These are phyloP conservation scores for Suaeda aralocaspica DNA, from an alignment of 148 eudicot species.

Conservation along the genomic window DNA sequence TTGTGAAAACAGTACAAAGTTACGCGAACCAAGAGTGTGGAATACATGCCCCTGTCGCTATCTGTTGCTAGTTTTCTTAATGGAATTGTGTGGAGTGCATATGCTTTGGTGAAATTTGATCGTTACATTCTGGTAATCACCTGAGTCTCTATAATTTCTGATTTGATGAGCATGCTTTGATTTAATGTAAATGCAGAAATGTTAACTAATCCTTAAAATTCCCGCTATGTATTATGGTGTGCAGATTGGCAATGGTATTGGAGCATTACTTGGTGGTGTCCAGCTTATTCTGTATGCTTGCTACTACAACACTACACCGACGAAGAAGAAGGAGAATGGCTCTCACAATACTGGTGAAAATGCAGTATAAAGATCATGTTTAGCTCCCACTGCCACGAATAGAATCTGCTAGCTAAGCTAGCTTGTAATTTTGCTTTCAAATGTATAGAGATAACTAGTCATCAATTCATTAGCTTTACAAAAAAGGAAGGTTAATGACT, in stretches of 20 bases:
- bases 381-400: no score
- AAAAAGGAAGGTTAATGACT: no score
- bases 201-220: no score
- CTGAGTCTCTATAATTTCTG: not conserved
- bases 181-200: no score
- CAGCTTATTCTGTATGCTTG: slow-evolving; percentile 50
- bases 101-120: slow-evolving; percentile 51
- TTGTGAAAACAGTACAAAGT: slow-evolving; percentile 36
- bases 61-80: slow-evolving; percentile 53
- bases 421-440: no score
- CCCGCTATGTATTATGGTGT: not conserved
- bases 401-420: no score
- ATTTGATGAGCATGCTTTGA: not conserved
- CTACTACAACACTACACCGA: slow-evolving; percentile 36
- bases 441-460: no score
- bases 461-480: no score
- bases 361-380: slow-evolving; percentile 3
- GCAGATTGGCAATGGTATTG: slow-evolving; percentile 51
- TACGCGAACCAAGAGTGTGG: slow-evolving; percentile 61
- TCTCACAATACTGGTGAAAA: not conserved
- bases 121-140: slow-evolving; percentile 36
- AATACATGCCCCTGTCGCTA: slow-evolving; percentile 60
- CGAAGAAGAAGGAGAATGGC: slow-evolving; percentile 31
- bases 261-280: slow-evolving; percentile 36
- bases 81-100: slow-evolving; percentile 51